Conservation (phyloP, 129 eudicot genomes). For the Chrysanthemum seticuspe region DNA sequence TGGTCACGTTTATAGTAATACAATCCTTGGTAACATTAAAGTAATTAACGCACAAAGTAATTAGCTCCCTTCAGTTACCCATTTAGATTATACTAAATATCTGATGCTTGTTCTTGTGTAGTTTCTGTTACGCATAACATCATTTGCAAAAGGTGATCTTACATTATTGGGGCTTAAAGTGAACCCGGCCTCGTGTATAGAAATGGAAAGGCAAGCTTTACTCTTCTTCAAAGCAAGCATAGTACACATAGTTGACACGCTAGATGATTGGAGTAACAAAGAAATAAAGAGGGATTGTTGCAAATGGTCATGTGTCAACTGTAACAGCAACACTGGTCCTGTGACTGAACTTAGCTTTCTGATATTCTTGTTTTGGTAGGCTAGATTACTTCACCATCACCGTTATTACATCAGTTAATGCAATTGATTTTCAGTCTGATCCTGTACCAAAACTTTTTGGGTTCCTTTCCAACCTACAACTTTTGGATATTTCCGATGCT, state of each 20-base stretch:
- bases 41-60: too few species aligned
- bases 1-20: too few species aligned
- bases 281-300: slow-evolving; percentile 38
- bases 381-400: slow-evolving; percentile 26
- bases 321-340: slow-evolving; percentile 32
- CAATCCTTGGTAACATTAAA: too few species aligned
- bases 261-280: slow-evolving; percentile 33
- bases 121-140: neutral
- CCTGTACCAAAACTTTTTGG: slow-evolving; percentile 19
- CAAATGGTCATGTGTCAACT: slow-evolving; percentile 32
- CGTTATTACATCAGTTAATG: slow-evolving; percentile 8
- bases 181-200: neutral
- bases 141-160: neutral
- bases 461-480: slow-evolving; percentile 21
- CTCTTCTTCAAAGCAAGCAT: slow-evolving; percentile 23
- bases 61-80: too few species aligned
- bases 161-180: neutral
- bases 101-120: neutral
- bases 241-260: neutral
- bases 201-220: slow-evolving; percentile 28
- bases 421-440: neutral
- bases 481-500: slow-evolving; percentile 3
- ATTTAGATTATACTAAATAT: too few species aligned
- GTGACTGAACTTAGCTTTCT: slow-evolving; percentile 29
- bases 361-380: neutral